A percentile compares a stretch with the other conserved stretches of the same genome.
phyloP scores from a whole-genome alignment of 208 protist genomes.

The Acanthamoeba lenticulata region DNA sequence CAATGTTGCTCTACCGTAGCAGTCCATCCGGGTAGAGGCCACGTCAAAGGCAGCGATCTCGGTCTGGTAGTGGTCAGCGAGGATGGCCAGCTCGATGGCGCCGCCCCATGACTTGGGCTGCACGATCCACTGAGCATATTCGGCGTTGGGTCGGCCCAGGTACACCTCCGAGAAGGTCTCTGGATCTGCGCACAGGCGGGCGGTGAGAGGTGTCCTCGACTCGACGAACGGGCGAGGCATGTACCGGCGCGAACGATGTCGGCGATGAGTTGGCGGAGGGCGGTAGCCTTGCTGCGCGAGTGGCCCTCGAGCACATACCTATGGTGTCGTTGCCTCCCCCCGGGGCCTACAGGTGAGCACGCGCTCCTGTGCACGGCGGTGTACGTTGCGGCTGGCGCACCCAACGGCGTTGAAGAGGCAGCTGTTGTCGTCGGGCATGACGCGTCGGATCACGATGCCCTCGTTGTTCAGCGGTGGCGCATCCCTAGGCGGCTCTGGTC shows the following conservation, averaged over 20 bases:
- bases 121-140: conserved; percentile 64
- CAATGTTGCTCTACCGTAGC: conserved; percentile 23
- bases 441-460: background rate
- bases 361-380: background rate
- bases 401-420: conserved; percentile 43
- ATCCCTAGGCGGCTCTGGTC: background rate
- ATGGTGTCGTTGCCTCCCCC: background rate
- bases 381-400: background rate
- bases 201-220: background rate
- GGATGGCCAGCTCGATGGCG: conserved; percentile 70
- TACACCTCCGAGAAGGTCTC: conserved; percentile 42
- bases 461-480: background rate
- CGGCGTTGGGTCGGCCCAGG: background rate
- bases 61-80: conserved; percentile 65
- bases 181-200: conserved; percentile 12
- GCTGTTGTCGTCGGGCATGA: conserved; percentile 8
- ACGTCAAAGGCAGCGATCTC: conserved; percentile 70
- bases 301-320: conserved; percentile 36
- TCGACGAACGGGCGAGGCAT: background rate
- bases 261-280: background rate
- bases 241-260: background rate
- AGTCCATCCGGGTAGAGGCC: conserved; percentile 62
- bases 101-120: conserved; percentile 65
- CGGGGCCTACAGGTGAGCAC: background rate
- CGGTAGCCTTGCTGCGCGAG: background rate